Conservation (phyloP, 352 stramenopile species). For the Pythium aphanidermatum region DNA sequence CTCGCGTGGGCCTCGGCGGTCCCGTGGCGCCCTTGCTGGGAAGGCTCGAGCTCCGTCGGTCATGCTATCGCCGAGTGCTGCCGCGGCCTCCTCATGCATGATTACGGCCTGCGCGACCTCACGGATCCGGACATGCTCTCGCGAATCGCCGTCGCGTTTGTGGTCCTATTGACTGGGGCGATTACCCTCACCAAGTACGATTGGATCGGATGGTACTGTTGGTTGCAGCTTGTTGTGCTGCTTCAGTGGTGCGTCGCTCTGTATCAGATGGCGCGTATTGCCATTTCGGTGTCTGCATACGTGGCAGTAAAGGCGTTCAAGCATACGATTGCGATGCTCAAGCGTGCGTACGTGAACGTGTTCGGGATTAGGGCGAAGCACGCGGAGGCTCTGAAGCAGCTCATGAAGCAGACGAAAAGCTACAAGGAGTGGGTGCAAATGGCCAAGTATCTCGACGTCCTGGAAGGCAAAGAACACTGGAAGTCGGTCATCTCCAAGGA, state of each 20-base stretch:
- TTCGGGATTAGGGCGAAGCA: slow-evolving; percentile 45
- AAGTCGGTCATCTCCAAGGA: slow-evolving; percentile 34
- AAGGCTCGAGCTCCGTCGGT: slow-evolving; percentile 7
- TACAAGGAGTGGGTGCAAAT: slow-evolving; percentile 60
- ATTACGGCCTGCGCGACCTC: slow-evolving; percentile 25
- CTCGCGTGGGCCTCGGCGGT: slow-evolving; percentile 11
- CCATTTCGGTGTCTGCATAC: slow-evolving; percentile 46
- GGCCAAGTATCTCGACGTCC: slow-evolving; percentile 47
- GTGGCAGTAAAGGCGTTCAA: slow-evolving; percentile 46
- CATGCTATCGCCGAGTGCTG: slow-evolving; percentile 31
- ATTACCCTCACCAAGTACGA: slow-evolving; percentile 51
- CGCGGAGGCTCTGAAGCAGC: slow-evolving; percentile 37
- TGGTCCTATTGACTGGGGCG: slow-evolving; percentile 7
- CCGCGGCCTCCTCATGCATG: slow-evolving; percentile 19
- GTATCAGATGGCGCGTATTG: slow-evolving; percentile 58
- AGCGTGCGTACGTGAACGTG: slow-evolving; percentile 8
- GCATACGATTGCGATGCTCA: background rate
- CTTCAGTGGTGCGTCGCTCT: slow-evolving; percentile 58
- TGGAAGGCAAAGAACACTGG: slow-evolving; percentile 62
- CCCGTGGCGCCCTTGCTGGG: slow-evolving; percentile 13
- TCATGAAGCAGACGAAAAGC: slow-evolving; percentile 54
- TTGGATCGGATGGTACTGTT: slow-evolving; percentile 52
- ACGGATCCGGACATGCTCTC: slow-evolving; percentile 34
- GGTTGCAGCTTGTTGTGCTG: slow-evolving; percentile 49
- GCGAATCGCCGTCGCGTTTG: slow-evolving; percentile 22